phyloP scores from a whole-genome alignment of 2,329 filamentous ascomycete species.

The Talaromyces sp. region DNA sequence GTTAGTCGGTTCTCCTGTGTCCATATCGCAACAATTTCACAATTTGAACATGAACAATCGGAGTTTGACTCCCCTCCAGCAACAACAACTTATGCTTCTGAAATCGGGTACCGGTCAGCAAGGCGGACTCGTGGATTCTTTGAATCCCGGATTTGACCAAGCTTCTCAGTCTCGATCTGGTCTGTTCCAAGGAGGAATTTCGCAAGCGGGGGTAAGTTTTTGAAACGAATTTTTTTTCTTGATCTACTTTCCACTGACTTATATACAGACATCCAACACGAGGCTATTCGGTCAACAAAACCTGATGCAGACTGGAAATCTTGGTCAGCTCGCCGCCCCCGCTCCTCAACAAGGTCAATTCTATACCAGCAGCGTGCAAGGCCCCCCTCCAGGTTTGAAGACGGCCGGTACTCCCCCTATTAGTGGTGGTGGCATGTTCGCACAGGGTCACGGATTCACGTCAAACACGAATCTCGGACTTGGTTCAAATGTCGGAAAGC shows the following conservation, averaged over 20 bases:
- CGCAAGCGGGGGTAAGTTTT: constrained; percentile 58
- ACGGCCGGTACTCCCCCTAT: constrained; percentile 91
- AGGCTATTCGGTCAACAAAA: constrained; percentile 55
- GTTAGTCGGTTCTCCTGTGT: constrained; percentile 42
- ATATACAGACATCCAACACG: constrained; percentile 59
- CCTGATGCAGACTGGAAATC: constrained; percentile 39
- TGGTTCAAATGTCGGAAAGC: constrained; percentile 59
- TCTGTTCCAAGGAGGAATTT: constrained; percentile 48
- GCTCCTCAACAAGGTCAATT: constrained; percentile 58
- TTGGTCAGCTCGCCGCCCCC: constrained; percentile 39
- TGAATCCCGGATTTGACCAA: constrained; percentile 41
- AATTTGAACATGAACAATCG: constrained; percentile 41
- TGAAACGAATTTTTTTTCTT: constrained; percentile 61
- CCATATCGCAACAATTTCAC: constrained; percentile 47
- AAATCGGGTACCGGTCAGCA: constrained; percentile 60
- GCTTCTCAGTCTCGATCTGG: constrained; percentile 45
- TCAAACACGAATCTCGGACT: constrained; percentile 62
- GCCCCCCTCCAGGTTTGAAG: constrained; percentile 91
- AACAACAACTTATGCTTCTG: constrained; percentile 67
- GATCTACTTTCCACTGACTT: constrained; percentile 78
- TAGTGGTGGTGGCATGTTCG: constrained; percentile 77
- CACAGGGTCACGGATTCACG: constrained; percentile 81
- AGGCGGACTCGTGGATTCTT: constrained; percentile 53
- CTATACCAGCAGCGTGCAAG: constrained; percentile 81
- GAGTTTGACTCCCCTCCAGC: constrained; percentile 77